Conservation (phyloP, 129 eudicot species). For the Helichrysum umbraculigerum region DNA sequence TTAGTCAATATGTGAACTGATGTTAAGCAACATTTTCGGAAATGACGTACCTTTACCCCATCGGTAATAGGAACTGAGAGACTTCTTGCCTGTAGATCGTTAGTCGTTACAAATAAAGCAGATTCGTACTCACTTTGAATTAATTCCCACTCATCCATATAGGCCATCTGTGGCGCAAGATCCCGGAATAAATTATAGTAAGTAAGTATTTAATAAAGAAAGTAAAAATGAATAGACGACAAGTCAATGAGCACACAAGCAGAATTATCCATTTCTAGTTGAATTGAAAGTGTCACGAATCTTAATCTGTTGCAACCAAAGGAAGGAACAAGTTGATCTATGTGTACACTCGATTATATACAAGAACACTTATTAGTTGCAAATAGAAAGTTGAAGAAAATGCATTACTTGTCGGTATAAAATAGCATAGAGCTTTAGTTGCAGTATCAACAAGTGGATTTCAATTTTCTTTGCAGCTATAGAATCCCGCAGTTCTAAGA, state of each 20-base stretch:
- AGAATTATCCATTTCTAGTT: background rate
- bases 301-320: too few species aligned
- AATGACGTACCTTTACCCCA: conserved; percentile 65
- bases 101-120: conserved; percentile 50
- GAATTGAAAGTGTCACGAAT: background rate
- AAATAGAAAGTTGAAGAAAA: background rate
- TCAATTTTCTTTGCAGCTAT: conserved; percentile 49
- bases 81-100: conserved; percentile 67
- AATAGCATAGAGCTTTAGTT: conserved; percentile 59
- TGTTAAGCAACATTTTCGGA: background rate
- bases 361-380: conserved; percentile 1
- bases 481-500: conserved; percentile 52
- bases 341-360: conserved; percentile 7
- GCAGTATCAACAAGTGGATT: conserved; percentile 50
- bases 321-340: too few species aligned
- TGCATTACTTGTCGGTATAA: conserved; percentile 65
- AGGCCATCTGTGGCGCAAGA: conserved; percentile 47
- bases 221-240: background rate
- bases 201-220: background rate
- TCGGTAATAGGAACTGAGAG: conserved; percentile 67
- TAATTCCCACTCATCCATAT: conserved; percentile 65
- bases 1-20: conserved; percentile 12
- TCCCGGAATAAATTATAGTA: conserved; percentile 18
- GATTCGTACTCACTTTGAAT: conserved; percentile 54
- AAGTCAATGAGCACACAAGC: background rate